phyloP scores from a whole-genome alignment of 257 asterid species.

The Thymus mandschuricus region DNA sequence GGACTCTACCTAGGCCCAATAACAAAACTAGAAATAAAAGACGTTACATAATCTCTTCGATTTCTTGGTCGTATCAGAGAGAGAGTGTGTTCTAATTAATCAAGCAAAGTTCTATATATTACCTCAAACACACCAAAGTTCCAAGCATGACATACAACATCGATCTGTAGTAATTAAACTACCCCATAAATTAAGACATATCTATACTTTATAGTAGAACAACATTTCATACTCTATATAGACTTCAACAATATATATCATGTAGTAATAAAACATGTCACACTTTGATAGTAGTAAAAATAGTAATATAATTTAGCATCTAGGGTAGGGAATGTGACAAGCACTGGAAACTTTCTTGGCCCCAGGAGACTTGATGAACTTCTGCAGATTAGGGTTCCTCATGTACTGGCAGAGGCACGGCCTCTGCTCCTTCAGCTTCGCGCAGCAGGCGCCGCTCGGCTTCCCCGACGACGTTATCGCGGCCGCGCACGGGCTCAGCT shows the following conservation, averaged over 20 bases:
- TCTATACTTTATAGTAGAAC: neutral
- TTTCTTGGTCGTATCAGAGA: too few relatives aligned
- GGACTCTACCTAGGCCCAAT: too few relatives aligned
- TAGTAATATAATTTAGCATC: constrained; percentile 39
- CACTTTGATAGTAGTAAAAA: neutral
- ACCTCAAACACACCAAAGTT: constrained; percentile 26
- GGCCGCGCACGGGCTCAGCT: constrained; percentile 73
- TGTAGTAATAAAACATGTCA: neutral
- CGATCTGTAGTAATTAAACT: too few relatives aligned
- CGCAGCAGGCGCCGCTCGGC: constrained; percentile 62
- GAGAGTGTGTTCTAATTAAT: neutral
- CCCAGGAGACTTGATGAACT: constrained; percentile 74
- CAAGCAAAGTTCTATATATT: neutral
- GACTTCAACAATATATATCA: neutral
- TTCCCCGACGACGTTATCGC: constrained; percentile 61
- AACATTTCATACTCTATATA: neutral
- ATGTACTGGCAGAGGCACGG: constrained; percentile 81
- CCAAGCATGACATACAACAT: neutral
- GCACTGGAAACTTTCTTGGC: constrained; percentile 68
- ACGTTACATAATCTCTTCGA: too few relatives aligned
- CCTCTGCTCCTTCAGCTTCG: constrained; percentile 69
- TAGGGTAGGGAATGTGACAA: constrained; percentile 65
- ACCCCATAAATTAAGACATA: too few relatives aligned
- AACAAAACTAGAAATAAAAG: too few relatives aligned
- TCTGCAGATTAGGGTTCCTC: constrained; percentile 71